Conservation (phyloP, 2,329 filamentous ascomycete species). For the Pseudocercospora ulei region DNA sequence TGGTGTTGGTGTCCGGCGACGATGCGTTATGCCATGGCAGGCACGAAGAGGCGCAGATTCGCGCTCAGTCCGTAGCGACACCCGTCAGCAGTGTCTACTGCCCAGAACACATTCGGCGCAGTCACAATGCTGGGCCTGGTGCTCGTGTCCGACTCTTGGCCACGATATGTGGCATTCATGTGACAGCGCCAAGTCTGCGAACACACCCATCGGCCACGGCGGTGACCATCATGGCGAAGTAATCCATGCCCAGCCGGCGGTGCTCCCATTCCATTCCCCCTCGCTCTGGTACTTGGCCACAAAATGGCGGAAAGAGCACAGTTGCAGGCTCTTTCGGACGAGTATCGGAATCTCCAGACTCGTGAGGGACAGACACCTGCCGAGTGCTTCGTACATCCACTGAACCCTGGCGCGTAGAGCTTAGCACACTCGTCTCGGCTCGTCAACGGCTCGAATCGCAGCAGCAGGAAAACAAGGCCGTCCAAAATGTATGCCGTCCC, state of each 20-base stretch:
- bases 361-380: slow-evolving; percentile 44
- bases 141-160: too few species aligned
- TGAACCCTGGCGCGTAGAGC: slow-evolving; percentile 48
- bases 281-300: neutral
- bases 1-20: too few species aligned
- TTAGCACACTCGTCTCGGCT: slow-evolving; percentile 64
- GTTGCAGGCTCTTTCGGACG: slow-evolving; percentile 73
- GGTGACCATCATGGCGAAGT: neutral
- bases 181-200: slow-evolving; percentile 1
- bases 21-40: too few species aligned
- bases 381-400: neutral
- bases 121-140: too few species aligned
- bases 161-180: slow-evolving; percentile 3
- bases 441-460: slow-evolving; percentile 90
- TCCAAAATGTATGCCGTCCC: slow-evolving; percentile 60
- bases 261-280: neutral
- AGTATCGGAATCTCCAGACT: slow-evolving; percentile 77
- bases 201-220: too few species aligned
- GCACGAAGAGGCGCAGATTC: too few species aligned
- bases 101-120: too few species aligned
- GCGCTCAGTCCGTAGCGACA: too few species aligned
- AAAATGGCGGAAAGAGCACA: slow-evolving; percentile 52
- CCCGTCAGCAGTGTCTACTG: too few species aligned
- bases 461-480: slow-evolving; percentile 81
- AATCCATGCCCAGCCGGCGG: neutral